Percentiles rank a stretch among this genome's conserved stretches.
phyloP scores from a whole-genome alignment of 805 yeast species.

The Candida sonorensis region DNA sequence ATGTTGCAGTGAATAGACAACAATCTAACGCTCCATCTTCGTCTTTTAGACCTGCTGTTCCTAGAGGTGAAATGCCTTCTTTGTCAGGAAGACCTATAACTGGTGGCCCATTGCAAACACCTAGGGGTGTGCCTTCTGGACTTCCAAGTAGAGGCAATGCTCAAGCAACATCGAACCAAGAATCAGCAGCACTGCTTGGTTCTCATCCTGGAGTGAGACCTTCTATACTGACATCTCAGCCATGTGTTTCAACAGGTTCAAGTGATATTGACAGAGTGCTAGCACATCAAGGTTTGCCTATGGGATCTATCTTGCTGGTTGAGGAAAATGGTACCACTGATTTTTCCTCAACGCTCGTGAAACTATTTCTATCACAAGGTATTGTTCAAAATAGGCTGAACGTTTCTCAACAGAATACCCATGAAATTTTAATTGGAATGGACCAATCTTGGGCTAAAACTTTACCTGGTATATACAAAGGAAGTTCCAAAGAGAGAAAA shows the following conservation, averaged over 20 bases:
- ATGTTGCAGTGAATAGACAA: not conserved
- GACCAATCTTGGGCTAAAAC: slow-evolving; percentile 56
- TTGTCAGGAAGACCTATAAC: too few relatives aligned
- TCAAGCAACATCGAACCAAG: not conserved
- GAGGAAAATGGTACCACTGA: slow-evolving; percentile 90
- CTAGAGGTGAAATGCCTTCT: slow-evolving; percentile 20
- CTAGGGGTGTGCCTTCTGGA: not conserved
- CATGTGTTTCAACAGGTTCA: slow-evolving; percentile 76
- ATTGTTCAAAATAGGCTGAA: slow-evolving; percentile 52
- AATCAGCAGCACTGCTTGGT: too few relatives aligned
- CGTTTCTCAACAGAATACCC: slow-evolving; percentile 38
- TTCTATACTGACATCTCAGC: slow-evolving; percentile 66
- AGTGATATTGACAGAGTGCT: slow-evolving; percentile 66
- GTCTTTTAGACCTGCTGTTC: slow-evolving; percentile 13
- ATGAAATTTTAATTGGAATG: slow-evolving; percentile 57
- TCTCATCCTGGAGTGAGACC: slow-evolving; percentile 63
- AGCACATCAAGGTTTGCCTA: slow-evolving; percentile 79
- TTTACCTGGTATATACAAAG: slow-evolving; percentile 72
- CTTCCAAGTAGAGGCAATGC: too few relatives aligned
- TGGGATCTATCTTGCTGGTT: slow-evolving; percentile 61
- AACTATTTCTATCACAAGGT: slow-evolving; percentile 75
- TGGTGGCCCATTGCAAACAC: not conserved
- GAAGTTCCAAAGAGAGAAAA: slow-evolving; percentile 59
- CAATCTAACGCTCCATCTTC: slow-evolving; percentile 2
- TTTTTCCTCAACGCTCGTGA: slow-evolving; percentile 62